Conservation (phyloP, 2,329 filamentous ascomycete species). For the Chaetomiaceae sp. region DNA sequence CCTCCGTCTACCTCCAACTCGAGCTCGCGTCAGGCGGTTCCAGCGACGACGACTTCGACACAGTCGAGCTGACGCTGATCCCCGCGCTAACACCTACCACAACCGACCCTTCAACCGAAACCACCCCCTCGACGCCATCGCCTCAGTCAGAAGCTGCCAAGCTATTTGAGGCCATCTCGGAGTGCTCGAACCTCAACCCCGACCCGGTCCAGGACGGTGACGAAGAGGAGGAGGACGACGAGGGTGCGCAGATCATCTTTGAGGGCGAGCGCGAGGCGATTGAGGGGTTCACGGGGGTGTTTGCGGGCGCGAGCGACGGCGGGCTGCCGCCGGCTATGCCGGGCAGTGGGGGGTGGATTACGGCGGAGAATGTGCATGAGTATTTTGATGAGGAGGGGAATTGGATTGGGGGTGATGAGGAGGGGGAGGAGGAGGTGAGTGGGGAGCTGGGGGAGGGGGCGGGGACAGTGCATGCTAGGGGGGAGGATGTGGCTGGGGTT, state of each 20-base stretch:
- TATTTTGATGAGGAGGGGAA: conserved; percentile 78
- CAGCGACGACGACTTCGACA: conserved; percentile 58
- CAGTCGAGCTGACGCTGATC: conserved; percentile 61
- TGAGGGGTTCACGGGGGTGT: conserved; percentile 51
- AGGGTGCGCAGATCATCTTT: conserved; percentile 39
- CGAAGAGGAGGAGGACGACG: conserved; percentile 48
- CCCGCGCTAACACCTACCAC: conserved; percentile 33
- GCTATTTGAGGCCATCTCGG: conserved; percentile 64
- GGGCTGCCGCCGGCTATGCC: conserved; percentile 62
- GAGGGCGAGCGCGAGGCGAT: conserved; percentile 50
- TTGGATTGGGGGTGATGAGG: conserved; percentile 52
- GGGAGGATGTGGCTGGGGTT: conserved; percentile 12
- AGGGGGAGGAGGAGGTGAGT: conserved; percentile 34
- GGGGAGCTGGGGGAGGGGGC: conserved; percentile 28
- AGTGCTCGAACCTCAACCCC: conserved; percentile 70
- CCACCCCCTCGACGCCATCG: conserved; percentile 18
- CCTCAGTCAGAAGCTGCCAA: conserved; percentile 33
- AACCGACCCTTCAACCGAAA: not conserved
- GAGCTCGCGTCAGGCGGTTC: conserved; percentile 54
- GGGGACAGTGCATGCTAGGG: conserved; percentile 19
- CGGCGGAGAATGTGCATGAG: conserved; percentile 80
- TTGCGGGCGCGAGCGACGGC: conserved; percentile 32
- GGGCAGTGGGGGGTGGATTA: conserved; percentile 78
- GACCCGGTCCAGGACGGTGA: conserved; percentile 56
- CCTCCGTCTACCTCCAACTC: conserved; percentile 61